Percentiles rank a stretch among this genome's conserved stretches.
phyloP scores from a whole-genome alignment of 2,329 filamentous ascomycete species.

The Calonectria honghensis region DNA sequence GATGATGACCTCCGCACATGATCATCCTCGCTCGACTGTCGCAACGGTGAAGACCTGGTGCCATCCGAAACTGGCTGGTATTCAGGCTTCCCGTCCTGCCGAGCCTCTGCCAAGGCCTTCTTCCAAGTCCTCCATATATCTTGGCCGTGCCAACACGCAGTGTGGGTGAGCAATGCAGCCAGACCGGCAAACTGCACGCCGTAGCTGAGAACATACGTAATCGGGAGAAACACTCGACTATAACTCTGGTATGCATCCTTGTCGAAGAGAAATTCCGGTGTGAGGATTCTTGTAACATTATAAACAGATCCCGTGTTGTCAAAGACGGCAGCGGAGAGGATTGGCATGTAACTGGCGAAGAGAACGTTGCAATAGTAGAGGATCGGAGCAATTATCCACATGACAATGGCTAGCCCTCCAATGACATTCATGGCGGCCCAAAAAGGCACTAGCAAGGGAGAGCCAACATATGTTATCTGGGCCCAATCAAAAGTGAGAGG shows the following conservation, averaged over 20 bases:
- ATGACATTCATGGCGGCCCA: slow-evolving; percentile 92
- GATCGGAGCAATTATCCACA: slow-evolving; percentile 89
- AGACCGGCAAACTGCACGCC: slow-evolving; percentile 90
- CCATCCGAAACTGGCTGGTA: slow-evolving; percentile 72
- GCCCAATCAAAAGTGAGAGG: slow-evolving; percentile 95
- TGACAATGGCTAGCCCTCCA: slow-evolving; percentile 85
- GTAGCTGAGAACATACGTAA: slow-evolving; percentile 91
- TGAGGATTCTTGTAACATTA: slow-evolving; percentile 87
- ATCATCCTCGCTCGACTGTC: slow-evolving; percentile 45
- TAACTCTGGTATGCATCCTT: slow-evolving; percentile 85
- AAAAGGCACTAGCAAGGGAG: slow-evolving; percentile 87
- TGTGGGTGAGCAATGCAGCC: slow-evolving; percentile 87
- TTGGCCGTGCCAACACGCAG: slow-evolving; percentile 87
- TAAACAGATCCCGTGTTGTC: slow-evolving; percentile 89
- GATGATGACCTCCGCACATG: slow-evolving; percentile 59
- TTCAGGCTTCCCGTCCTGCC: slow-evolving; percentile 67
- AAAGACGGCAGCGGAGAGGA: slow-evolving; percentile 88
- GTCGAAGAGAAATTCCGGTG: slow-evolving; percentile 86
- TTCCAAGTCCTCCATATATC: slow-evolving; percentile 88
- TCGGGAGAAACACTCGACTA: slow-evolving; percentile 88
- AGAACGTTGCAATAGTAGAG: slow-evolving; percentile 88
- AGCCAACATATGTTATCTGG: slow-evolving; percentile 91
- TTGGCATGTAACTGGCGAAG: slow-evolving; percentile 90
- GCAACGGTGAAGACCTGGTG: slow-evolving; percentile 41
- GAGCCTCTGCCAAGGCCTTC: slow-evolving; percentile 79